A percentile compares a stretch with the other conserved stretches of the same genome.
Evolutionary conservation across 192 early-diverging fungal species (phyloP).

Genomic region (Gaertneriomyces sp.): DNA sequence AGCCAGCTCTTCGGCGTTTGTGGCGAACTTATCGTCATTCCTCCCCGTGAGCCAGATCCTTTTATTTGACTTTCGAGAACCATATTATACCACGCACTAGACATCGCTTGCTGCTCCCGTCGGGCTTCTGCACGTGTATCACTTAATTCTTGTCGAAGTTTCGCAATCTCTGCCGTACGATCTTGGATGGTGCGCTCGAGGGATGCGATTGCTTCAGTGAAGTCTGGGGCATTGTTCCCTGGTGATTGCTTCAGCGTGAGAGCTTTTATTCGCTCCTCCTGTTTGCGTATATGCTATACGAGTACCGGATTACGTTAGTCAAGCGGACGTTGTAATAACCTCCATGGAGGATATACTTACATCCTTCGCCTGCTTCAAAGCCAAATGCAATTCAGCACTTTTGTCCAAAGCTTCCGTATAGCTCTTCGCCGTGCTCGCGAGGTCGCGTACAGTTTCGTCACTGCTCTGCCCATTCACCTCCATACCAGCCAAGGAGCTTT

Average conservation of each 20-base stretch:
- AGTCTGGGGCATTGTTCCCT: conserved; percentile 28
- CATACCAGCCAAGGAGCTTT: conserved; percentile 38
- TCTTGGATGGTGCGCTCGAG: conserved; percentile 31
- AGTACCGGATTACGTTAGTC: neutral
- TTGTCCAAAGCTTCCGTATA: conserved; percentile 41
- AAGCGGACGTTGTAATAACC: no score
- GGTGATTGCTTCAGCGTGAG: no score
- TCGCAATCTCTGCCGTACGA: conserved; percentile 36
- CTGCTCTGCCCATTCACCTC: conserved; percentile 36
- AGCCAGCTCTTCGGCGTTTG: conserved; percentile 18
- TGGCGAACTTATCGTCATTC: neutral
- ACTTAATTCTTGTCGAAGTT: conserved; percentile 57
- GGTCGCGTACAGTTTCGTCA: conserved; percentile 44
- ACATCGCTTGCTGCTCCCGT: conserved; percentile 77
- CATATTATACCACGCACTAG: conserved; percentile 75
- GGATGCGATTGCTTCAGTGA: conserved; percentile 44
- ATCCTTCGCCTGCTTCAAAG: conserved; percentile 49
- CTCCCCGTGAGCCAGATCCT: conserved; percentile 31
- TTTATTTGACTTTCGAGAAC: conserved; percentile 48
- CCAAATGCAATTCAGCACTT: conserved; percentile 41
- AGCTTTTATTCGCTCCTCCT: conserved; percentile 46
- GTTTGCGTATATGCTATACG: conserved; percentile 37
- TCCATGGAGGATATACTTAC: conserved; percentile 4
- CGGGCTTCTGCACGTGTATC: conserved; percentile 68
- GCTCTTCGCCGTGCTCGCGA: conserved; percentile 43